Evolutionary conservation across 2,329 filamentous ascomycete genomes (phyloP), one percentile per base, ranked within the genome.

Genomic region (Alternaria viburni): DNA sequence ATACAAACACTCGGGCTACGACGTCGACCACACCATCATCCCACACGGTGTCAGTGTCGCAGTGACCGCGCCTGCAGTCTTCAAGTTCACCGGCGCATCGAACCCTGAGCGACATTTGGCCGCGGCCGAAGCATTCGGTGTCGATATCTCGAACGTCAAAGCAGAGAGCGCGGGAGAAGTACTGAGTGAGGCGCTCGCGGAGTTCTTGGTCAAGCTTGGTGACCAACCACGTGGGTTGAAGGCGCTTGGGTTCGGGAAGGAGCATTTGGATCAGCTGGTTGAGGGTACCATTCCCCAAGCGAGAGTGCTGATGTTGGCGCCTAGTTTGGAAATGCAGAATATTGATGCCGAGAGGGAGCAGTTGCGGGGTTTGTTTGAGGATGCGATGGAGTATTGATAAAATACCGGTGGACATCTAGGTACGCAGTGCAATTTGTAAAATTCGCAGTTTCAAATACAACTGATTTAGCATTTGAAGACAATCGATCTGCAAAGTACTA

Each of bases 41-140:
- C 96, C 96, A 0, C 96, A 99, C 79, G 96, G 96, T 57, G 96
- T 99, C 23, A 95, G 91, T 1, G 96, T 99, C 1, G 96, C 94
- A 4, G 95, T 98, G 7, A 95, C 93, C 0, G 93, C 95, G 0
- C 95, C 96, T 0, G 92, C 95, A 1, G 95, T 98, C 1, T 99
- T 98, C 87, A 89, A 88, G 28, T 98, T 98, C 82, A 99, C 95
- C 0, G 95, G 86, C 0, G 87, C 95, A 1, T 96, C 92, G 2
- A 98, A 98, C 76, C 96, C 96, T 0, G 93, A 97, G 57, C 89
- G 96, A 10, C 96, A 99, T 82, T 83, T 99, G 36, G 89, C 90
- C 5, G 96, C 95, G 0, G 95, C 96, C 0, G 93, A 97, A 79
- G 89, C 87, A 0, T 98, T 99, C 69, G 96, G 95, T 3, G 91